Evolutionary conservation across 177 flowering plant species (phyloP).

Genomic region (Vitis hybrid): DNA sequence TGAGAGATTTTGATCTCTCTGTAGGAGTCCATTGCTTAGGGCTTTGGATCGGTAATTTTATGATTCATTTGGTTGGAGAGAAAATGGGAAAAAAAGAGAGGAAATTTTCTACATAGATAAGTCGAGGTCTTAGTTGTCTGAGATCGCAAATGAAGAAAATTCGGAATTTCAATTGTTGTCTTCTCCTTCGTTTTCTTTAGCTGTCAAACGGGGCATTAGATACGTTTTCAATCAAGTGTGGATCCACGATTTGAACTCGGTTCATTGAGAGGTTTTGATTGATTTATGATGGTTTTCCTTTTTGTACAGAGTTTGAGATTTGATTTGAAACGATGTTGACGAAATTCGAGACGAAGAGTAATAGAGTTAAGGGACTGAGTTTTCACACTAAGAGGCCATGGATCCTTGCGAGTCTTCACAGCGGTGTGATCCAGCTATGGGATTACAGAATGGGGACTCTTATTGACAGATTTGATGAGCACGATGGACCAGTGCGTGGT

Average conservation of each 20-base stretch:
- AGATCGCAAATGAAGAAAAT: no score
- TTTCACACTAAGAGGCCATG: constrained; percentile 37
- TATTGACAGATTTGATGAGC: constrained; percentile 32
- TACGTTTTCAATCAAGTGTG: no score
- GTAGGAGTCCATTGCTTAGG: background rate
- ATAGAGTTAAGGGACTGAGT: constrained; percentile 34
- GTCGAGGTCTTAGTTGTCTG: no score
- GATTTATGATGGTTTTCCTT: no score
- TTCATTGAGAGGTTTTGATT: background rate
- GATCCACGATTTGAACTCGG: background rate
- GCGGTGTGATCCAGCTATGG: constrained; percentile 35
- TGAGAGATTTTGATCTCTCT: background rate
- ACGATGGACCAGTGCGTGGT: constrained; percentile 35
- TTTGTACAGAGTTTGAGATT: background rate
- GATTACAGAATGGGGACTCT: constrained; percentile 35
- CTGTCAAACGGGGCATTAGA: no score
- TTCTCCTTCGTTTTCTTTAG: no score
- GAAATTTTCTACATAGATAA: no score
- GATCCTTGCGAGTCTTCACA: constrained; percentile 36
- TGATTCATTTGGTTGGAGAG: background rate
- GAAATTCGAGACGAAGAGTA: constrained; percentile 37
- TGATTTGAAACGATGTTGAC: constrained; percentile 24
- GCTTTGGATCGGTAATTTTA: background rate
- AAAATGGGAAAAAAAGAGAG: background rate
- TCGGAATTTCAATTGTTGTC: no score